Evolutionary conservation across 371 early-diverging fungal genomes (phyloP).

Genomic region (Amoeboaphelidium occidentale): DNA sequence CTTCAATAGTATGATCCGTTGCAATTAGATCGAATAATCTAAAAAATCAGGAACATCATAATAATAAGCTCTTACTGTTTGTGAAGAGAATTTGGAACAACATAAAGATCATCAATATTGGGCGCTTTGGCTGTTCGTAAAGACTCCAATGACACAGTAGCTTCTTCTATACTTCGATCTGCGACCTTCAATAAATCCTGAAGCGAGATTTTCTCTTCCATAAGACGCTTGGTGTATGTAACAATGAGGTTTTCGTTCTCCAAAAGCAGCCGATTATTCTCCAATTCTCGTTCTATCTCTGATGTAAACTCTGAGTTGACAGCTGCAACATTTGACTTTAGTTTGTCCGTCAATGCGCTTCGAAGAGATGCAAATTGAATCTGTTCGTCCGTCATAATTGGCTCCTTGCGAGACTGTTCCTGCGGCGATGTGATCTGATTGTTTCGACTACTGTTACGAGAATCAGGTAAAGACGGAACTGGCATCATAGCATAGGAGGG

Average conservation of each 20-base stretch:
- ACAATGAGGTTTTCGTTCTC: conserved; percentile 30
- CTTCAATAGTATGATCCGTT: conserved; percentile 69
- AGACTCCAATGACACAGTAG: no score
- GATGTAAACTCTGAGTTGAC: no score
- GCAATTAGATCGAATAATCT: conserved; percentile 59
- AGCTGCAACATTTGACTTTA: conserved; percentile 1
- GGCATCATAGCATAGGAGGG: no score
- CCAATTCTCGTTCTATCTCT: no score
- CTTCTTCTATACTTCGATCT: no score
- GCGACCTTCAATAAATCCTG: no score
- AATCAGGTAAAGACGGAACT: no score
- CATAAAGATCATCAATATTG: conserved; percentile 33
- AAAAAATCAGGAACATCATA: neutral
- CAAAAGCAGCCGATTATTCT: conserved; percentile 20
- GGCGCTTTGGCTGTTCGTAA: no score
- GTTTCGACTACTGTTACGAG: neutral
- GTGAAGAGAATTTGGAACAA: conserved; percentile 35
- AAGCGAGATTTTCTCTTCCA: conserved; percentile 29
- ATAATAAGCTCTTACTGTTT: conserved; percentile 32
- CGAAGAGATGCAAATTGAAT: neutral
- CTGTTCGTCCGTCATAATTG: conserved; percentile 1
- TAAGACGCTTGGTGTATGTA: conserved; percentile 15
- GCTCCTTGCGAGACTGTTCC: neutral
- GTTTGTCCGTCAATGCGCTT: conserved; percentile 1
- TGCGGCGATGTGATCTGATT: conserved; percentile 1